Evolutionary conservation across 75 land plant species (phyloP).

Genomic region (Ceratopteris richardii): DNA sequence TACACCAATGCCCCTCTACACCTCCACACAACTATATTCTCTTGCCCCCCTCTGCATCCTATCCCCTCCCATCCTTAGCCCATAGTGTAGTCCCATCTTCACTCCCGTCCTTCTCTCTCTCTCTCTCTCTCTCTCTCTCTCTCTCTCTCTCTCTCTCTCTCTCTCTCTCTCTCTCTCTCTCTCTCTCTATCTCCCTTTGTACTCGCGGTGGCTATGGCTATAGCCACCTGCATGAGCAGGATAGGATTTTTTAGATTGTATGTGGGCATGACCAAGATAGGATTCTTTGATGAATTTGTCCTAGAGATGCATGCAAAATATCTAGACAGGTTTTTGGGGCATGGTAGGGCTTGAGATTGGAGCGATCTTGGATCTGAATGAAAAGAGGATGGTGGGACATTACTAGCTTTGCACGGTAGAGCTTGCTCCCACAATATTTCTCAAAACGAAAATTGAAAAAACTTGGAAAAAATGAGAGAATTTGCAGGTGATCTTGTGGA

Average conservation of each 20-base stretch:
- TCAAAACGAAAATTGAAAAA: slow-evolving; percentile 55
- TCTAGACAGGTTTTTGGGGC: slow-evolving; percentile 58
- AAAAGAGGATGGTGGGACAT: slow-evolving; percentile 89
- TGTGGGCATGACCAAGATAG: slow-evolving; percentile 79
- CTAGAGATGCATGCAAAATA: slow-evolving; percentile 60
- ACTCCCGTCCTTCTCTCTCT: too few species aligned
- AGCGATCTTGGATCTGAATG: slow-evolving; percentile 88
- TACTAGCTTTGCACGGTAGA: slow-evolving; percentile 81
- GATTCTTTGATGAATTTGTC: slow-evolving; percentile 70
- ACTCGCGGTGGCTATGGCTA: too few species aligned
- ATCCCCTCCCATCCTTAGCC: too few species aligned
- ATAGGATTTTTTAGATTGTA: slow-evolving; percentile 82
- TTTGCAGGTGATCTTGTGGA: slow-evolving; percentile 74
- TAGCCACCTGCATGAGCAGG: slow-evolving; percentile 38
- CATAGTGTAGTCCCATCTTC: too few species aligned
- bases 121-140: too few species aligned
- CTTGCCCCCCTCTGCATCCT: too few species aligned
- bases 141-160: too few species aligned
- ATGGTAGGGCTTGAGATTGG: slow-evolving; percentile 85
- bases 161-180: too few species aligned
- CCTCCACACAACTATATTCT: too few species aligned
- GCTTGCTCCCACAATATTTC: slow-evolving; percentile 51
- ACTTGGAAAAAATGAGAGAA: slow-evolving; percentile 38
- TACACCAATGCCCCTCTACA: too few species aligned
- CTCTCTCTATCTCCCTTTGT: too few species aligned